Evolutionary conservation across 495 filamentous ascomycete genomes (phyloP), one percentile per base, ranked within the genome.

Genomic region (Hypomontagnella monticulosa): DNA sequence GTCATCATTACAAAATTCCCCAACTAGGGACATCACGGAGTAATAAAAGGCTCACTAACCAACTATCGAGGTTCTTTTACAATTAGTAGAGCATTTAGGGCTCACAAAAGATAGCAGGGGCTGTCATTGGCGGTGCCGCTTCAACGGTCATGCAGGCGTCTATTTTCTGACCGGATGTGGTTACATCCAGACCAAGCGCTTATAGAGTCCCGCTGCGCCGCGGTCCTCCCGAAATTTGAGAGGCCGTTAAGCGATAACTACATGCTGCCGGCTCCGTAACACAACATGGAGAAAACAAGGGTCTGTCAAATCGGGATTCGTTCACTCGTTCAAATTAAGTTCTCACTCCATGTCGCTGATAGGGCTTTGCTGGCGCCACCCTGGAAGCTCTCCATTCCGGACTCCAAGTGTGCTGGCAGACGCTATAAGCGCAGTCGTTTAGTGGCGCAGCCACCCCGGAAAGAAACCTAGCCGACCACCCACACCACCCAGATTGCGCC

Each of bases 121-220:
- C 12, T 43, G 14, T 14, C 1, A 51, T 51, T 61, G 57, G 57
- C 38, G 38, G 30, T 5, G 6, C 18, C 38, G 50, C 42, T 46
- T 27, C 50, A 16, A 40, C 10, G 6, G 42, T 15, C 50, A 61
- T 54, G 59, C 50, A 52, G 10, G 36, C 19, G 44, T 40, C 59
- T 54, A 62, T 55, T 62, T 55, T 62, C 32, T 15, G 8, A 43
- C 12, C 34, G 56, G 56, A 59, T 32, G 15, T 27, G 56, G 56
- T 51, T 42, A 51, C 56, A 50, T 51, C 56, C 46, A 61, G 47
- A 48, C 58, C 15, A 54, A 61, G 58, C 58, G 40, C 41, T 47
- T 54, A 40, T 46, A 4, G 40, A 14, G 16, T 2, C 6, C 14
- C 27, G 44, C 56, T 60, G 36, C 47, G 46, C 27, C 57, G 19